Conservation (phyloP, 148 eudicot genomes). For the Pouteria glomerata region DNA sequence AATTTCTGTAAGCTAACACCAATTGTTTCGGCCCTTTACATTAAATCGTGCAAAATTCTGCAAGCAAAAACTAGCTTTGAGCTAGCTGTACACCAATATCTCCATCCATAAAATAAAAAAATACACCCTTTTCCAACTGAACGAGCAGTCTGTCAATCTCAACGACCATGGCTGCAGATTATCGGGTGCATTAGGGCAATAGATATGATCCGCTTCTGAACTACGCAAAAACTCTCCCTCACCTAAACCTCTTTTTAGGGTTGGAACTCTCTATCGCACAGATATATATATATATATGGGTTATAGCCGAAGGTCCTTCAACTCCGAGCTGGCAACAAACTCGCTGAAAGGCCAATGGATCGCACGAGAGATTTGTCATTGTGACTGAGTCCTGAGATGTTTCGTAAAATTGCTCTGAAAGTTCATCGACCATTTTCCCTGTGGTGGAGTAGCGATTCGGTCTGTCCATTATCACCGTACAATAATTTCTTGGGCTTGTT, state of each 20-base stretch:
- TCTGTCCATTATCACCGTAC: slow-evolving; percentile 38
- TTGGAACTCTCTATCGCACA: not conserved
- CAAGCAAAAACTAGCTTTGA: slow-evolving; percentile 8
- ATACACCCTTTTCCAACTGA: not conserved
- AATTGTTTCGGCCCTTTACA: slow-evolving; percentile 8
- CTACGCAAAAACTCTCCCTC: not conserved
- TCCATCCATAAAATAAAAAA: slow-evolving; percentile 13
- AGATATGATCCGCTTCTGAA: not conserved
- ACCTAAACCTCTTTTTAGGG: not conserved
- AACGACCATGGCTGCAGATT: not conserved
- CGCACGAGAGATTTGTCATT: not conserved
- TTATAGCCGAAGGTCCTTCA: not conserved
- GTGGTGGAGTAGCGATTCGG: slow-evolving; percentile 44
- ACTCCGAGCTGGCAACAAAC: not conserved
- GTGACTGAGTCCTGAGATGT: not conserved
- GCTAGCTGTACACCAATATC: slow-evolving; percentile 24
- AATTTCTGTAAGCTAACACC: not conserved
- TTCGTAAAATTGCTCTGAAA: not conserved
- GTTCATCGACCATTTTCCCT: slow-evolving; percentile 13
- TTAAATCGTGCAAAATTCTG: not conserved
- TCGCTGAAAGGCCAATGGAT: not conserved
- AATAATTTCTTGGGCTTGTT: slow-evolving; percentile 39
- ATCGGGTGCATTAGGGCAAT: not conserved
- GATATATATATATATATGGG: no score
- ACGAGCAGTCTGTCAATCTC: slow-evolving; percentile 5